These are phyloP conservation scores for Chaetomium fimeti DNA, from an alignment of 495 filamentous ascomycete species.

Conservation along the genomic window DNA sequence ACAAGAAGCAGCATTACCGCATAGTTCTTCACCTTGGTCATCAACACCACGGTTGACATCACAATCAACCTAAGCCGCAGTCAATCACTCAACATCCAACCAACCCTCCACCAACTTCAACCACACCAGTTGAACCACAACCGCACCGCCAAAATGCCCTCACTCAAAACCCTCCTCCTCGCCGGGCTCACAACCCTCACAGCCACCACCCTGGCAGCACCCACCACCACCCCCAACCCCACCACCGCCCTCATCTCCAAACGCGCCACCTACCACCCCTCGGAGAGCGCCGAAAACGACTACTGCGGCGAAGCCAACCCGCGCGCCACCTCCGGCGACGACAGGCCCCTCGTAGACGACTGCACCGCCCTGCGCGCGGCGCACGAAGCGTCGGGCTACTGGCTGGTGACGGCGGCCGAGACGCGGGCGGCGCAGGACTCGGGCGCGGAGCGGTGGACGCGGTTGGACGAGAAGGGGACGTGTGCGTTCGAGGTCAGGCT, in stretches of 20 bases:
- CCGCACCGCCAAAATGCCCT: slow-evolving; percentile 3
- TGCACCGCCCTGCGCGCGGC: not conserved
- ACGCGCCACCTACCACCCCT: slow-evolving; percentile 4
- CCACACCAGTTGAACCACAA: too few species aligned
- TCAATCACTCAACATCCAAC: too few species aligned
- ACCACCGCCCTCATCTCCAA: not conserved
- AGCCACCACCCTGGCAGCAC: not conserved
- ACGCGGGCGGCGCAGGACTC: not conserved
- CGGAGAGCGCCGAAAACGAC: not conserved
- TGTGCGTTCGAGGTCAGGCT: slow-evolving; percentile 11
- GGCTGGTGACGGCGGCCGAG: not conserved
- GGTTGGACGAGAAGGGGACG: not conserved
- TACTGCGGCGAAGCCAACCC: slow-evolving; percentile 16
- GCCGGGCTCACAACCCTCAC: not conserved
- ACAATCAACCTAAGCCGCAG: too few species aligned
- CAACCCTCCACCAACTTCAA: too few species aligned
- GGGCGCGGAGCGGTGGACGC: not conserved
- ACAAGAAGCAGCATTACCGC: too few species aligned
- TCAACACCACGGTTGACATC: too few species aligned
- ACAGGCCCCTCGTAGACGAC: not conserved
- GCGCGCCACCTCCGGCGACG: not conserved
- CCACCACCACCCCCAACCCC: not conserved
- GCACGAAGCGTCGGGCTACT: slow-evolving; percentile 9
- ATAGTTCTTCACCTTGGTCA: too few species aligned
- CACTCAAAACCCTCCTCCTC: not conserved